Evolutionary conservation across 345 rosid genomes (phyloP), one percentile per base, ranked within the genome.

Genomic region (Lumnitzera littorea): DNA sequence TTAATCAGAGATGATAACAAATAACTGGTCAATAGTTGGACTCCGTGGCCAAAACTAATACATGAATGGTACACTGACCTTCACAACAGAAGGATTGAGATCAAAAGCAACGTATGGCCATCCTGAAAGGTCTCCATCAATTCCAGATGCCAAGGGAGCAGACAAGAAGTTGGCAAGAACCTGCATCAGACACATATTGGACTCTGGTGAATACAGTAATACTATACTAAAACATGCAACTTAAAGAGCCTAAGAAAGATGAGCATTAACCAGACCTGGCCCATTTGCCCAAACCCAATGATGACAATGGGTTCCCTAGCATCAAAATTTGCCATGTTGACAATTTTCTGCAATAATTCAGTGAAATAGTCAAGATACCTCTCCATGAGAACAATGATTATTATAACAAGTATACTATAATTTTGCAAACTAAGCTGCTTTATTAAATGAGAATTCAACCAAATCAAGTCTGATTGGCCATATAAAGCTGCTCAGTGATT

Each of bases 261-360:
- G 7, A 4, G 0, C 43, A 36, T 36, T 46, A 48, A 41, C 20
- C 36, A 50, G 71, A 91, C 95, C 96, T 92, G 96, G 63, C 96
- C 96, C 96, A 89, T 89, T 80, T 89, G 96, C 62, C 89, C 91
- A 67, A 92, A 92, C 74, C 98, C 98, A 62, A 92, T 60, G 65
- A 92, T 82, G 57, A 92, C 94, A 72, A 92, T 76, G 55, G 98
- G 96, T 69, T 92, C 96, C 46, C 81, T 81, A 57, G 73, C 87
- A 61, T 87, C 81, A 24, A 68, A 92, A 74, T 72, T 89, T 62
- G 83, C 84, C 60, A 60, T 55, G 76, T 80, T 96, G 15, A 43
- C 65, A 61, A 57, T 48, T 73, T 63, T 85, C 96, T 87, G 91
- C 62, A 62, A 59, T 57, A 61, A 69, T 53, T 59, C 57, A 16